phyloP scores from a whole-genome alignment of 2,329 filamentous ascomycete genomes.

The Aspergillus udagawae region DNA sequence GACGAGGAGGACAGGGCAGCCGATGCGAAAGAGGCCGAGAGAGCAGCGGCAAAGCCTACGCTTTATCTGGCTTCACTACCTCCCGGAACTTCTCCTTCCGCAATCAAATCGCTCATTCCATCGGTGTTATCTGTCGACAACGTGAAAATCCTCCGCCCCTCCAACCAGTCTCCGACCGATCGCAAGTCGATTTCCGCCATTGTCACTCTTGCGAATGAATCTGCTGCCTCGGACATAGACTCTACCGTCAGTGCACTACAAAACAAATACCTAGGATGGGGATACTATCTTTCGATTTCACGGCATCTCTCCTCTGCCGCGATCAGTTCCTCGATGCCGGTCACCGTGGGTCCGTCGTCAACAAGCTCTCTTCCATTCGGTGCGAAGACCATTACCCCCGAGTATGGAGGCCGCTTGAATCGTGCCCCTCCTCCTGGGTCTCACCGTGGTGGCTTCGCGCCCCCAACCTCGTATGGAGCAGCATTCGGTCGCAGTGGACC shows the following conservation, averaged over 20 bases:
- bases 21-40: conserved; percentile 42
- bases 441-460: conserved; percentile 66
- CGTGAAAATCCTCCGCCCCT: conserved; percentile 64
- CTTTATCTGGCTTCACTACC: conserved; percentile 53
- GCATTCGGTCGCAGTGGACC: conserved; percentile 47
- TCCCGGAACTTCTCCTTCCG: conserved; percentile 48
- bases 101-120: conserved; percentile 47
- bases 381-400: conserved; percentile 61
- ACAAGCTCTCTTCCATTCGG: conserved; percentile 66
- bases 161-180: conserved; percentile 49
- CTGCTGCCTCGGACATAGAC: conserved; percentile 79
- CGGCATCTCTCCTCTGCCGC: conserved; percentile 76
- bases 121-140: conserved; percentile 63
- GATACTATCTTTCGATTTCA: conserved; percentile 75
- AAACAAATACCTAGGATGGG: conserved; percentile 79
- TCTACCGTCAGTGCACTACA: conserved; percentile 71
- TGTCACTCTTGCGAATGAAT: conserved; percentile 75
- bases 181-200: conserved; percentile 73
- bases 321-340: conserved; percentile 53
- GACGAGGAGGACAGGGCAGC: conserved; percentile 43
- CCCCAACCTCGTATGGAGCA: conserved; percentile 65
- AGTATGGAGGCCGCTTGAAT: conserved; percentile 43
- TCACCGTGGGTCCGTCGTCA: conserved; percentile 44
- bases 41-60: conserved; percentile 51
- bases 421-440: conserved; percentile 47